Evolutionary conservation across 164 flowering plant genomes (phyloP).

Genomic region (Taxillus chinensis): DNA sequence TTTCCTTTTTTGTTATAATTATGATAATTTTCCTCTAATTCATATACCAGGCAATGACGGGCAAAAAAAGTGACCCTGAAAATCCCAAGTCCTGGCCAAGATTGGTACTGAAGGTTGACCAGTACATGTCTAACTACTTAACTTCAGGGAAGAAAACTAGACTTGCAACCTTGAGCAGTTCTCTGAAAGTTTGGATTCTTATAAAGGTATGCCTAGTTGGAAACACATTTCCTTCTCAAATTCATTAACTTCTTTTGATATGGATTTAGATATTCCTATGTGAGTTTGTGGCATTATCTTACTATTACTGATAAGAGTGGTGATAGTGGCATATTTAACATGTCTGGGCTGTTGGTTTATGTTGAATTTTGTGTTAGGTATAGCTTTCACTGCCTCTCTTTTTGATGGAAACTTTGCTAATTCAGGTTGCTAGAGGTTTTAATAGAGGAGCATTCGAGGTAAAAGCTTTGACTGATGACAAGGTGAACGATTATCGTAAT

Average conservation of each 20-base stretch:
- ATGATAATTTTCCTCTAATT: background rate
- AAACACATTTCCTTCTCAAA: background rate
- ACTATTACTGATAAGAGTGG: no score
- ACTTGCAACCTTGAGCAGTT: constrained; percentile 73
- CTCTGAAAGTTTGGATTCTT: constrained; percentile 90
- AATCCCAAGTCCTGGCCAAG: constrained; percentile 86
- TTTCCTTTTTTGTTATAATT: background rate
- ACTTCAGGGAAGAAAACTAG: constrained; percentile 78
- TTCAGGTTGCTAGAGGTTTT: constrained; percentile 76
- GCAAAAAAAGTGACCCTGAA: constrained; percentile 44
- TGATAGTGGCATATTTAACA: no score
- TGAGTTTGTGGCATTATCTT: no score
- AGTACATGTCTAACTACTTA: constrained; percentile 65
- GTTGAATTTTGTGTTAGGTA: no score
- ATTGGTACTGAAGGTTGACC: constrained; percentile 70
- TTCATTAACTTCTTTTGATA: background rate
- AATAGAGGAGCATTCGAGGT: constrained; percentile 71
- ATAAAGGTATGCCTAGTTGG: constrained; percentile 48
- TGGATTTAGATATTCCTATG: no score
- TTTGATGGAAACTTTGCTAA: background rate
- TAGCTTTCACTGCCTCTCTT: no score
- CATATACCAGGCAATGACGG: constrained; percentile 43
- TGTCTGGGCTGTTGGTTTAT: no score
- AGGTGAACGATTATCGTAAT: constrained; percentile 25
- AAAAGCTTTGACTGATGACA: constrained; percentile 48